These are phyloP conservation scores for Carex kokanica DNA, from an alignment of 176 grass and related monocot species.

Conservation along the genomic window DNA sequence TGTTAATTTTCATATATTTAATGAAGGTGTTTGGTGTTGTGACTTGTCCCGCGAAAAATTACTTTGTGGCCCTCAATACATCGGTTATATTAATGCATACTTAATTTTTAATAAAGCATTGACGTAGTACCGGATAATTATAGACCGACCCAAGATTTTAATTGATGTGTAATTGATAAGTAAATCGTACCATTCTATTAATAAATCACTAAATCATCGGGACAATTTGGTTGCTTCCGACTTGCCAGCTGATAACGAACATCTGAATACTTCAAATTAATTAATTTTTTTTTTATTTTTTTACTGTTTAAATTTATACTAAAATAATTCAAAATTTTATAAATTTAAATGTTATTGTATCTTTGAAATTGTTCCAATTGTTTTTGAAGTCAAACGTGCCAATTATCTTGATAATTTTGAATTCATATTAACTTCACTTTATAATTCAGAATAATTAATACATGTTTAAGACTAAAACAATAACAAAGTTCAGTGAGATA, in stretches of 20 bases:
- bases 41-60: neutral
- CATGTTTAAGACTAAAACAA: neutral
- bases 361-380: too few relatives aligned
- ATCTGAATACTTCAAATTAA: too few relatives aligned
- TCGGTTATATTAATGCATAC: neutral
- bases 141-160: neutral
- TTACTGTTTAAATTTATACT: too few relatives aligned
- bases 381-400: too few relatives aligned
- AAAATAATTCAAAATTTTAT: too few relatives aligned
- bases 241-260: too few relatives aligned
- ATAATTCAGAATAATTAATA: neutral
- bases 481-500: neutral
- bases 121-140: neutral
- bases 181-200: neutral
- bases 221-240: too few relatives aligned
- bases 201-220: too few relatives aligned
- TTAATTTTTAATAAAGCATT: constrained; percentile 5
- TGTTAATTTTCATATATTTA: neutral
- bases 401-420: too few relatives aligned
- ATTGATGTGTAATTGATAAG: neutral
- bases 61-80: neutral
- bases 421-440: too few relatives aligned
- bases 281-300: too few relatives aligned
- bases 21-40: neutral
- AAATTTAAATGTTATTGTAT: too few relatives aligned